Percentiles rank a stretch among this genome's conserved stretches.
phyloP scores from a whole-genome alignment of 1,139 yeast genomes.

The Debaryomycetaceae sp. region DNA sequence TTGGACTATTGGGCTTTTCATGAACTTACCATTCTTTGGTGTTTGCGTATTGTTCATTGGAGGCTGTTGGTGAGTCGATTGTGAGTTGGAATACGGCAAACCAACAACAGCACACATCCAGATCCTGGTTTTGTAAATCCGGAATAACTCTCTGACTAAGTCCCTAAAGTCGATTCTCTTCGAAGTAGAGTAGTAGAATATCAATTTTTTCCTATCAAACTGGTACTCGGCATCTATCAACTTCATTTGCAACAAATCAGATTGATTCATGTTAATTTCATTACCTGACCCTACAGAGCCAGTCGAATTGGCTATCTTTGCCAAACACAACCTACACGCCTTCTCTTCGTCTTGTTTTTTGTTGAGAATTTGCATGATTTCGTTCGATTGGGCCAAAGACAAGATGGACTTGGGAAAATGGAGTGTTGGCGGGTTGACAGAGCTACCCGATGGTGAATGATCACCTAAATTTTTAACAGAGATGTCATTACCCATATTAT shows the following conservation, averaged over 20 bases:
- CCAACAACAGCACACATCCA: slow-evolving; percentile 90
- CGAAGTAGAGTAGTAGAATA: slow-evolving; percentile 74
- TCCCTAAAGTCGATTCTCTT: slow-evolving; percentile 91
- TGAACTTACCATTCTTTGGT: neutral
- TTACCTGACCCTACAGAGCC: slow-evolving; percentile 8
- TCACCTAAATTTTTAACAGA: slow-evolving; percentile 20
- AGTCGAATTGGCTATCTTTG: slow-evolving; percentile 50
- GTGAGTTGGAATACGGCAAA: slow-evolving; percentile 19
- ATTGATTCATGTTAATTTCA: slow-evolving; percentile 9
- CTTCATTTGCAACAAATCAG: slow-evolving; percentile 34
- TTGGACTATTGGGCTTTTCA: neutral
- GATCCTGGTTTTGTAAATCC: slow-evolving; percentile 91
- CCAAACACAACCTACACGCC: slow-evolving; percentile 60
- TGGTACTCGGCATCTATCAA: slow-evolving; percentile 85
- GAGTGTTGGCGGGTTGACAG: slow-evolving; percentile 36
- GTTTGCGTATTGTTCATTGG: neutral
- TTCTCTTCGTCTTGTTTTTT: slow-evolving; percentile 70
- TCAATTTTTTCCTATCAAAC: slow-evolving; percentile 90
- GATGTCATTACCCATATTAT: slow-evolving; percentile 22
- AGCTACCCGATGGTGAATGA: slow-evolving; percentile 1
- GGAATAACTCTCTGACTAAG: slow-evolving; percentile 84
- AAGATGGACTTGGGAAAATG: slow-evolving; percentile 74
- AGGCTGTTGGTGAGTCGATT: slow-evolving; percentile 3
- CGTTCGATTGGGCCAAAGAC: slow-evolving; percentile 62
- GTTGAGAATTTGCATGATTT: slow-evolving; percentile 54